Evolutionary conservation across 306 rosid species (phyloP), one percentile per base, ranked within the genome.

Genomic region (Lathyrus aphaca): DNA sequence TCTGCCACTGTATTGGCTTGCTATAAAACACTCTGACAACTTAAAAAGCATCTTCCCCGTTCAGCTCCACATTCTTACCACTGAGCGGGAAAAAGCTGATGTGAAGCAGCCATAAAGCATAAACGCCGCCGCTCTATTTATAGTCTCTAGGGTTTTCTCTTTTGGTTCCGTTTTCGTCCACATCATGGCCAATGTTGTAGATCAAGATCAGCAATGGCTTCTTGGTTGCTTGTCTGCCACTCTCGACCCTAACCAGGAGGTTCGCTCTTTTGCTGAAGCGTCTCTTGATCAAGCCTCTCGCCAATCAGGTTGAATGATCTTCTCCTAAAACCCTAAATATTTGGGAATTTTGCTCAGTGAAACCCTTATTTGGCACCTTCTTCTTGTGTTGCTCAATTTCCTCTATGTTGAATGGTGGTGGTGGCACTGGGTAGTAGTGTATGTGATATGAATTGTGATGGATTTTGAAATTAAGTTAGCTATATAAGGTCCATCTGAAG

Each of bases 131-230:
- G 68, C 51, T 68, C 45, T 50, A 17, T 49, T 17, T 27, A 17
- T n/a, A 32, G 38, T 30, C 38, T 57, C 53, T 82, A 69, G 77
- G 82, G 80, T 68, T 82, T 48, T 48, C n/a, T 30, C 39, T 2
- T 50, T 25, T 6, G 3, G 14, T 25, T 61, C 18, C 42, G 0
- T 17, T 66, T 71, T 15, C 18, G 9, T 29, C 18, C 18, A 1
- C 62, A 25, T 32, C 42, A 90, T 90, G 97, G 89, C 84, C 64
- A 80, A 72, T 74, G 81, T 66, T 9, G 77, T 81, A 39, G 97
- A 94, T 79, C 89, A 87, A 69, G 96, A 94, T 82, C 97, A 91
- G 77, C 92, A 89, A 35, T 91, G 97, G 99, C 87, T 94, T 51
- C 90, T 89, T 77, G 83, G 81, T 74, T 91, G 95, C 82, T 72